Evolutionary conservation across 2,329 filamentous ascomycete genomes (phyloP).

Genomic region (Colletotrichum sp.): DNA sequence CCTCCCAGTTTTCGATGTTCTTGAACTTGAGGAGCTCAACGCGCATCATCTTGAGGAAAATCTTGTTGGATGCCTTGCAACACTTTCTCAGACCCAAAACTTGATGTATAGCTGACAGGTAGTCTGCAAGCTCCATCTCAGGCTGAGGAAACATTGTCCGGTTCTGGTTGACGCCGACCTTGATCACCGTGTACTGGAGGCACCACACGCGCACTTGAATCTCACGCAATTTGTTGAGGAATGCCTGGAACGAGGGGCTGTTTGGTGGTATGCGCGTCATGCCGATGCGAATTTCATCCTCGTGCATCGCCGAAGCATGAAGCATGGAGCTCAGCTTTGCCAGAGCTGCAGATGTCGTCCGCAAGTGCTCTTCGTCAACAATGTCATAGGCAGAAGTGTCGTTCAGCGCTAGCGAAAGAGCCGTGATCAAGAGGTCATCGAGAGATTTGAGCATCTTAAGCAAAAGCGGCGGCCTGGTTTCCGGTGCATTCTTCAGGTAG

Average conservation of each 20-base stretch:
- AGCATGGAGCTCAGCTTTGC: constrained; percentile 75
- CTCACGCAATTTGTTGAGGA: constrained; percentile 78
- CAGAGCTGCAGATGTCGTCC: constrained; percentile 73
- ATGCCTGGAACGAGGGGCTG: constrained; percentile 59
- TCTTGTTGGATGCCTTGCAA: constrained; percentile 84
- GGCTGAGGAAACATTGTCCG: constrained; percentile 66
- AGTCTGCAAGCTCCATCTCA: constrained; percentile 77
- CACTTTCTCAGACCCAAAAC: constrained; percentile 83
- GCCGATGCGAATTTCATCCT: constrained; percentile 85
- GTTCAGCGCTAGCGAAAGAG: constrained; percentile 72
- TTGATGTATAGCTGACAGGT: constrained; percentile 81
- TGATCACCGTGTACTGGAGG: constrained; percentile 80
- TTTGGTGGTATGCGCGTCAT: constrained; percentile 65
- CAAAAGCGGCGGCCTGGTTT: constrained; percentile 72
- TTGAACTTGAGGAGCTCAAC: constrained; percentile 80
- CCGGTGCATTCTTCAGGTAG: constrained; percentile 61
- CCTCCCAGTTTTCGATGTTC: constrained; percentile 81
- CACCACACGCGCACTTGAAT: constrained; percentile 90
- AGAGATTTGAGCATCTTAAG: constrained; percentile 80
- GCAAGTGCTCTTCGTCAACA: constrained; percentile 80
- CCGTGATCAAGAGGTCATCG: constrained; percentile 76
- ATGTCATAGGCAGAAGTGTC: constrained; percentile 79
- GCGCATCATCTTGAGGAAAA: constrained; percentile 89
- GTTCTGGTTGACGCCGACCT: constrained; percentile 75
- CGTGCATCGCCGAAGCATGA: constrained; percentile 80